Base-by-base conservation (phyloP, 2,329 filamentous ascomycete species). In the Exophiala oligosperma region DNA sequence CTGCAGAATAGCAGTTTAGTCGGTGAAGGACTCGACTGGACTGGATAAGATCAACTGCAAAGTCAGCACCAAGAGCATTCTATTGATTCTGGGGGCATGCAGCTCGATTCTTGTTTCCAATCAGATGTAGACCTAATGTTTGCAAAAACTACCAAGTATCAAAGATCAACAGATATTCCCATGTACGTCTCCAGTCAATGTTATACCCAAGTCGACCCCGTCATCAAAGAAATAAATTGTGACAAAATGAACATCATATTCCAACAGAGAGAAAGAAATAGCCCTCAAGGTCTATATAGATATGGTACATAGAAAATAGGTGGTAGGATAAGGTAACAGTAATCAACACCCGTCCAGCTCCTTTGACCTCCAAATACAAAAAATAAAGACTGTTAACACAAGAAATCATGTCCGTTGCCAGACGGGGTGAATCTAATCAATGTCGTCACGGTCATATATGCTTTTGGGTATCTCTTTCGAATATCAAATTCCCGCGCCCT, bases 381-480 rank as follows among this genome's bases (percentile, higher is more conserved):
- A 35, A 35, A 35, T 35, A 38, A 46, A 29, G 49, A 44, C 38
- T 53, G 43, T 48, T 56, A 53, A 37, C 54, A 60, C 37, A 59
- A 49, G 40, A 54, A 62, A 49, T 60, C 28, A 55, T 56, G 61
- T 65, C 63, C 54, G 60, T 65, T 60, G 63, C 63, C 63, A 61
- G 63, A 65, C 63, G 56, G 44, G 40, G 56, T 43, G 41, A 54
- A 43, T 64, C 62, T 64, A 62, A 47, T 56, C 37, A 54, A 43
- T 48, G 28, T 48, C 23, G 32, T 57, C 55, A 63, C 63, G 54
- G 58, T 65, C 63, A 62, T 65, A 50, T 63, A 55, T 57, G 59
- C 56, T 61, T 63, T 63, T 60, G 59, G 63, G 63, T 63, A 63
- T 65, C 60, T 59, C 35, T 54, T 52, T 38, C 9, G 29, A 60